A percentile compares a stretch with the other conserved stretches of the same genome.
These are phyloP conservation scores for Cystobasidium sp. DNA, from an alignment of 1,284 basidiomycete species.

Conservation along the genomic window DNA sequence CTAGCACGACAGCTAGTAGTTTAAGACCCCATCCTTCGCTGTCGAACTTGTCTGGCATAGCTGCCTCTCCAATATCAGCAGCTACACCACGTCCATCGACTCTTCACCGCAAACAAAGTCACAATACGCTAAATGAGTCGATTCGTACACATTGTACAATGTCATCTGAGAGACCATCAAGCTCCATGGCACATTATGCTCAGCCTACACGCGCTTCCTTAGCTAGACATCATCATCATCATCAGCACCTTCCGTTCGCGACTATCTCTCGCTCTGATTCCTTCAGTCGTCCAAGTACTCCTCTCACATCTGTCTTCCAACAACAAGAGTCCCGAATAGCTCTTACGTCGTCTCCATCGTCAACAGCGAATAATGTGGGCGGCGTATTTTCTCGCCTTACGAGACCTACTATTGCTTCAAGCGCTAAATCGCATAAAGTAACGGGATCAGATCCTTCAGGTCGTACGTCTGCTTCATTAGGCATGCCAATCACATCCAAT, in stretches of 20 bases:
- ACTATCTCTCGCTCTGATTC: not conserved
- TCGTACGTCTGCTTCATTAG: conserved; percentile 19
- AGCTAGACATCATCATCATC: conserved; percentile 35
- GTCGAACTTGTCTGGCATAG: conserved; percentile 12
- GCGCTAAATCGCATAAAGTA: conserved; percentile 35
- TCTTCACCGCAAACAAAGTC: conserved; percentile 29
- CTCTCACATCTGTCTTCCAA: not conserved
- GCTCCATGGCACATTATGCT: conserved; percentile 24
- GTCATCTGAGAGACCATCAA: not conserved
- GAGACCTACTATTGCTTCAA: conserved; percentile 42
- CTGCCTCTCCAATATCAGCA: not conserved
- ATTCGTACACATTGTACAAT: not conserved
- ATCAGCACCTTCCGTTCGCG: not conserved
- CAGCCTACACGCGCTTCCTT: conserved; percentile 37
- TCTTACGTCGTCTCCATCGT: conserved; percentile 10
- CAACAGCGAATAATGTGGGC: not conserved
- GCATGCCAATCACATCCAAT: conserved; percentile 5
- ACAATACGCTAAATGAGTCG: not conserved
- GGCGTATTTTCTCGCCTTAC: conserved; percentile 20
- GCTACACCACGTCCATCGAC: not conserved
- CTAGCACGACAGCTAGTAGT: not conserved
- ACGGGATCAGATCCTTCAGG: conserved; percentile 40
- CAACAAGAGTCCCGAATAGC: not conserved
- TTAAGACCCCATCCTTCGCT: conserved; percentile 18
- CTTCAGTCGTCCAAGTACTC: conserved; percentile 6